These are phyloP conservation scores for Candida oleophila DNA, from an alignment of 805 yeast species.

Conservation along the genomic window DNA sequence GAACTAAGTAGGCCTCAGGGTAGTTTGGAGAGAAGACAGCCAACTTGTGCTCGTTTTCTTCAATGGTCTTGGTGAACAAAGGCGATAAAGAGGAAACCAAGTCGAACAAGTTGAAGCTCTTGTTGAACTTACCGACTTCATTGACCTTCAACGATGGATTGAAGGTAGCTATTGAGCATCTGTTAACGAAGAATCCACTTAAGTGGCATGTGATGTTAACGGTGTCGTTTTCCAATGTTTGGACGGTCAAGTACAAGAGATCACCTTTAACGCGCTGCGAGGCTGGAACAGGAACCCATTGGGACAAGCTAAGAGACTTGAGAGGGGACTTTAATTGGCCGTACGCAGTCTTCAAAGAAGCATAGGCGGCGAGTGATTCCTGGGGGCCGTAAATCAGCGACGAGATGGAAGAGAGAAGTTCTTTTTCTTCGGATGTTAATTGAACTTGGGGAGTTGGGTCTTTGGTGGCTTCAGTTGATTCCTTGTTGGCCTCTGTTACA, in stretches of 20 bases:
- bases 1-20: conserved; percentile 58
- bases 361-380: conserved; percentile 16
- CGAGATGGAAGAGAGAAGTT: conserved; percentile 11
- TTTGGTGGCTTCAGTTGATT: conserved; percentile 9
- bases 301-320: conserved; percentile 56
- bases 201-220: conserved; percentile 76
- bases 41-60: conserved; percentile 48
- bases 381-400: conserved; percentile 12
- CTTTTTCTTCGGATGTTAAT: conserved; percentile 30
- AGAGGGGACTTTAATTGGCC: conserved; percentile 48
- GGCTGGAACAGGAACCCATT: conserved; percentile 85
- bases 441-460: conserved; percentile 1
- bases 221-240: conserved; percentile 79
- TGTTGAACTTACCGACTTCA: conserved; percentile 32
- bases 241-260: conserved; percentile 68
- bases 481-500: conserved; percentile 15
- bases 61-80: conserved; percentile 52
- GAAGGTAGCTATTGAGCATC: conserved; percentile 63
- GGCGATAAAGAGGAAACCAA: conserved; percentile 69
- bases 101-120: conserved; percentile 54
- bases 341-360: conserved; percentile 28
- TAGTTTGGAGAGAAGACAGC: conserved; percentile 32
- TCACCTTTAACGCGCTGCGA: conserved; percentile 68
- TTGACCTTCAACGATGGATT: conserved; percentile 57
- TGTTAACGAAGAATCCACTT: conserved; percentile 78